Conservation (phyloP, 306 rosid genomes). For the Glycine tomentella region DNA sequence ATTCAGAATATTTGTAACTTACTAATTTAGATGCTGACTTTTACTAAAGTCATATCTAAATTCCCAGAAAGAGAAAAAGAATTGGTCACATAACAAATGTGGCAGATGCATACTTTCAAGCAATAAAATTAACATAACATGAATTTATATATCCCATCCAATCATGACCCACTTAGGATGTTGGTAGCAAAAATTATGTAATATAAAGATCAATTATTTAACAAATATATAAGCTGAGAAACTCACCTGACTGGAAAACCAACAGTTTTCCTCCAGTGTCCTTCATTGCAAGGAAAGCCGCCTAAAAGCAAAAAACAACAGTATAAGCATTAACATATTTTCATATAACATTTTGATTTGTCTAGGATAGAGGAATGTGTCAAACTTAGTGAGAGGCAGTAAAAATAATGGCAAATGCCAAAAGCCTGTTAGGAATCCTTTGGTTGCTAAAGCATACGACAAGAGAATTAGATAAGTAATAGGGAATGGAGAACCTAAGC, state of each 20-base stretch:
- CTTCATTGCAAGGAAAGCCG: constrained; percentile 97
- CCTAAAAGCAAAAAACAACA: constrained; percentile 55
- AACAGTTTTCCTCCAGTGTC: constrained; percentile 88
- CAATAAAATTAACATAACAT: neutral
- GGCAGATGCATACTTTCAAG: constrained; percentile 1
- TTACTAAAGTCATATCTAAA: neutral
- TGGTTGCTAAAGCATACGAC: no score
- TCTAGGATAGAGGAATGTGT: constrained; percentile 2
- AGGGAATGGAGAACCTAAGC: no score
- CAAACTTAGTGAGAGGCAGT: constrained; percentile 21
- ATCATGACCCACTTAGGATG: neutral
- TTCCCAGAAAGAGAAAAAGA: constrained; percentile 8
- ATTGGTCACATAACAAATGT: neutral
- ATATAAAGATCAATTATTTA: constrained; percentile 1
- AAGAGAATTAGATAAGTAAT: no score
- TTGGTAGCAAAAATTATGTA: constrained; percentile 24
- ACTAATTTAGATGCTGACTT: constrained; percentile 12
- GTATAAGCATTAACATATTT: constrained; percentile 22
- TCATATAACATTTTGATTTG: constrained; percentile 4
- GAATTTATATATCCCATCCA: constrained; percentile 2
- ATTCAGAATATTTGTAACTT: constrained; percentile 24
- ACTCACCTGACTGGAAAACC: constrained; percentile 98
- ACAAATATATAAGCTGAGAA: constrained; percentile 35
- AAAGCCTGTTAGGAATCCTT: no score
- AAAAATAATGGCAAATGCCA: constrained; percentile 11